Base-by-base conservation (phyloP, 768 basidiomycete species). In the Mycena venus region DNA sequence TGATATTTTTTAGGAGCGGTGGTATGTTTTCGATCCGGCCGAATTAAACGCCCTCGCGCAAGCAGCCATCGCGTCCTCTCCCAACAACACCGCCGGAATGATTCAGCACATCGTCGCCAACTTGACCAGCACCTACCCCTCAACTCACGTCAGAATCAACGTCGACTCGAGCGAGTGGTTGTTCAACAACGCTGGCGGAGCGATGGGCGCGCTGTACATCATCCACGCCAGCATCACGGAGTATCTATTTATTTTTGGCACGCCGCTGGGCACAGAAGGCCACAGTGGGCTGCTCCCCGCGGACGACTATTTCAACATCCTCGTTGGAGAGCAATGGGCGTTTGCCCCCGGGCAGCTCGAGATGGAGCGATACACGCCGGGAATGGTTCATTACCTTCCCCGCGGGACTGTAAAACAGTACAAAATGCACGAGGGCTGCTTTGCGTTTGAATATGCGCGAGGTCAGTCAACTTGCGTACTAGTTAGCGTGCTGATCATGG, bases 201-300 rank as follows among this genome's bases (percentile, higher is more conserved):
- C 96, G 1, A 99, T 98, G 97, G 97, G 97, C 56, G 93, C 93
- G 42, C 98, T 99, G 97, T 98, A 97, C 83, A 90, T 99, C 84
- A 94, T 99, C 77, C 98, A 99, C 79, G 96, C 98, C 21, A 94
- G 92, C 84, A 92, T 99, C 78, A 99, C 98, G 76, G 38, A 99
- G 86, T 99, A 98, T 86, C 90, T 96, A 76, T 95, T 96, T 82
- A 93, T 99, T 78, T 98, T 98, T 75, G 97, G 98, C 9, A 98
- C 97, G 0, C 96, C 98, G 0, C 88, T 99, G 12, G 98, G 98
- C 11, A 99, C 98, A 2, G 98, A 99, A 85, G 98, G 98, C 4
- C 98, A 99, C 81, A 91, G 92, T 15, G 98, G 98, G 7, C 77
- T 98, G 67, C 98, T 97, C 82, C 95, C 96, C 1, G 97, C 97